These are phyloP conservation scores for Blastobotrys persicus DNA, from an alignment of 1,139 yeast genomes.

Conservation along the genomic window DNA sequence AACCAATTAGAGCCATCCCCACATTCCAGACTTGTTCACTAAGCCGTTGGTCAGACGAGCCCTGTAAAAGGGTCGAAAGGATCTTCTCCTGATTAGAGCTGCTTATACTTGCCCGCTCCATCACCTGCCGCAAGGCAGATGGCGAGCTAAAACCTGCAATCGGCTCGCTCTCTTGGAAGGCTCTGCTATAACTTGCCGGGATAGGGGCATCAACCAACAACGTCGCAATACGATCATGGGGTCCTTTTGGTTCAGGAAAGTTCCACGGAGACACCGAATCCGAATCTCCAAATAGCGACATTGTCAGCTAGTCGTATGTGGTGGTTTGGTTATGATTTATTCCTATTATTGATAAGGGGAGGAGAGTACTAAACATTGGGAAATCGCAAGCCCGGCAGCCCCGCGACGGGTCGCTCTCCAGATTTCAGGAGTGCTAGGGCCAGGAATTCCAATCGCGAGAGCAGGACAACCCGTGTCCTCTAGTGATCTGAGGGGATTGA, in stretches of 20 bases:
- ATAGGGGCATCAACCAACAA: constrained; percentile 11
- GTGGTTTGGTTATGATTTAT: not conserved
- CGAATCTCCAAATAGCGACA: constrained; percentile 12
- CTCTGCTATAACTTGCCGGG: constrained; percentile 19
- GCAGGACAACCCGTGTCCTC: too few relatives aligned
- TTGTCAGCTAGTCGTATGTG: not conserved
- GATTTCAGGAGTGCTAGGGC: too few relatives aligned
- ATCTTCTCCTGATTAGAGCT: constrained; percentile 14
- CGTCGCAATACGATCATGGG: constrained; percentile 4
- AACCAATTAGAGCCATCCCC: constrained; percentile 37
- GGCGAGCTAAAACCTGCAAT: constrained; percentile 18
- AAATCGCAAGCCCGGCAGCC: too few relatives aligned
- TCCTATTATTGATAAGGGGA: not conserved
- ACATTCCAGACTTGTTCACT: constrained; percentile 33
- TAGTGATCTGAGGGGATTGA: too few relatives aligned
- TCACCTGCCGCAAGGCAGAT: constrained; percentile 14
- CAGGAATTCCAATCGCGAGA: too few relatives aligned
- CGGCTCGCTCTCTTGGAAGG: constrained; percentile 18
- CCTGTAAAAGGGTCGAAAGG: constrained; percentile 10
- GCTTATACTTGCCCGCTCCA: constrained; percentile 16
- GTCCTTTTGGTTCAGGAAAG: not conserved
- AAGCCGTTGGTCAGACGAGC: constrained; percentile 20
- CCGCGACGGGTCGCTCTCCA: too few relatives aligned
- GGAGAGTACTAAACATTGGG: not conserved
- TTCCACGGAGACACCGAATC: constrained; percentile 4